phyloP scores from a whole-genome alignment of 371 early-diverging fungal genomes.

The Fennellomyces sp. region DNA sequence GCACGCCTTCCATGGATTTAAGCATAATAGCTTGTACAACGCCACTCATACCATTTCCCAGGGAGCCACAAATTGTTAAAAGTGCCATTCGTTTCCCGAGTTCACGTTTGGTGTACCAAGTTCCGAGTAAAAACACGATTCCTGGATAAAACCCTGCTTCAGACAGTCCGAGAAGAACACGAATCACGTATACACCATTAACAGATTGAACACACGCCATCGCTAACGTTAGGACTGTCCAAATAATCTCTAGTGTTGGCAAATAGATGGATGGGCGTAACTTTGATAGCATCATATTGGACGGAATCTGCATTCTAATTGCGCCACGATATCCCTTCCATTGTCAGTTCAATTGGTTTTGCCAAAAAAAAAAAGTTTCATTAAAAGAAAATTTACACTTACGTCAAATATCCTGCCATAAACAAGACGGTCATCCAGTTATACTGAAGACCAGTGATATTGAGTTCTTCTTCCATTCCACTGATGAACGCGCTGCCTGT shows the following conservation, averaged over 20 bases:
- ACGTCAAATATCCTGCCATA: slow-evolving; percentile 45
- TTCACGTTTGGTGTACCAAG: slow-evolving; percentile 55
- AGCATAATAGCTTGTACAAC: slow-evolving; percentile 47
- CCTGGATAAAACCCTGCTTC: slow-evolving; percentile 70
- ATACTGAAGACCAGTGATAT: slow-evolving; percentile 37
- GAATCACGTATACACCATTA: slow-evolving; percentile 45
- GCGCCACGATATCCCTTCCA: too few relatives aligned
- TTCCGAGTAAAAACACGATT: slow-evolving; percentile 48
- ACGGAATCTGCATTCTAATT: slow-evolving; percentile 59
- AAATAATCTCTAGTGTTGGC: slow-evolving; percentile 50
- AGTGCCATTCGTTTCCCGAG: slow-evolving; percentile 42
- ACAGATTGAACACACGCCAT: slow-evolving; percentile 65
- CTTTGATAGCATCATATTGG: slow-evolving; percentile 60
- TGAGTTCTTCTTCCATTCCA: slow-evolving; percentile 54
- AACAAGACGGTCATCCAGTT: slow-evolving; percentile 52
- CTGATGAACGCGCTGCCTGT: slow-evolving; percentile 51
- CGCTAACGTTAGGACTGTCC: slow-evolving; percentile 58
- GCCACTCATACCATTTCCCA: slow-evolving; percentile 47
- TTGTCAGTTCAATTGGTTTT: not conserved
- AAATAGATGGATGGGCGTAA: slow-evolving; percentile 57
- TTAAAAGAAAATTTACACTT: slow-evolving; percentile 11
- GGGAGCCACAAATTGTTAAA: slow-evolving; percentile 40
- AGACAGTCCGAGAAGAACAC: slow-evolving; percentile 60
- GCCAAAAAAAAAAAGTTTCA: not conserved
- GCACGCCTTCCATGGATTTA: slow-evolving; percentile 45